Conservation (phyloP, 2,329 filamentous ascomycete species). For the Arthroderma sp. region DNA sequence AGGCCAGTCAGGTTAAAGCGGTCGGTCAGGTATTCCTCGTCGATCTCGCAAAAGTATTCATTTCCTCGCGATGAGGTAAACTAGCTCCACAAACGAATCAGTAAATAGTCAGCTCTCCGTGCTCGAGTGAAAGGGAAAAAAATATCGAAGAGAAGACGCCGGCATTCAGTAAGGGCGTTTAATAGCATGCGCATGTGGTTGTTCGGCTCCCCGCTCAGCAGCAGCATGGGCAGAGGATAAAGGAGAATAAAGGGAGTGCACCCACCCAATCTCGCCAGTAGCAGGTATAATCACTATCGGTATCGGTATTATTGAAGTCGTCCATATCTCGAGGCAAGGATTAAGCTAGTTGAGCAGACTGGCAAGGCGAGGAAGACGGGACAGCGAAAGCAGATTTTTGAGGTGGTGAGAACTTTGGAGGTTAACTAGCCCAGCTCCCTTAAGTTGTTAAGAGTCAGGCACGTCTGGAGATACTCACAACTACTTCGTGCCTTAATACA, state of each 20-base stretch:
- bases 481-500: too few relatives aligned
- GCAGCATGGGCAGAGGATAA: constrained; percentile 3
- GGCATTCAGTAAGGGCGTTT: too few relatives aligned
- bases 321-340: constrained; percentile 50
- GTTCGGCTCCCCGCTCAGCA: too few relatives aligned
- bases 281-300: constrained; percentile 96
- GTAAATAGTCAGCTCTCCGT: background rate
- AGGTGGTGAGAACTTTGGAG: too few relatives aligned
- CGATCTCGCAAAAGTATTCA: constrained; percentile 99
- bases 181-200: background rate
- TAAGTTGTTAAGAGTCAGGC: too few relatives aligned
- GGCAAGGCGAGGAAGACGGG: too few relatives aligned
- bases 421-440: too few relatives aligned
- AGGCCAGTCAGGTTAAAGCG: constrained; percentile 95
- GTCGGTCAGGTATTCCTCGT: constrained; percentile 96
- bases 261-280: constrained; percentile 99
- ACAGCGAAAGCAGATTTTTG: too few relatives aligned
- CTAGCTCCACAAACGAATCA: constrained; percentile 34
- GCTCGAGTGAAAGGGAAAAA: background rate
- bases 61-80: constrained; percentile 97
- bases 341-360: too few relatives aligned
- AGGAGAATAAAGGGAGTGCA: constrained; percentile 17
- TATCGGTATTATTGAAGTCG: constrained; percentile 83
- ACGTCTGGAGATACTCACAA: too few relatives aligned
- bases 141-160: too few relatives aligned